Base-by-base conservation (phyloP, 2,329 filamentous ascomycete species). In the Penicillium sp. region DNA sequence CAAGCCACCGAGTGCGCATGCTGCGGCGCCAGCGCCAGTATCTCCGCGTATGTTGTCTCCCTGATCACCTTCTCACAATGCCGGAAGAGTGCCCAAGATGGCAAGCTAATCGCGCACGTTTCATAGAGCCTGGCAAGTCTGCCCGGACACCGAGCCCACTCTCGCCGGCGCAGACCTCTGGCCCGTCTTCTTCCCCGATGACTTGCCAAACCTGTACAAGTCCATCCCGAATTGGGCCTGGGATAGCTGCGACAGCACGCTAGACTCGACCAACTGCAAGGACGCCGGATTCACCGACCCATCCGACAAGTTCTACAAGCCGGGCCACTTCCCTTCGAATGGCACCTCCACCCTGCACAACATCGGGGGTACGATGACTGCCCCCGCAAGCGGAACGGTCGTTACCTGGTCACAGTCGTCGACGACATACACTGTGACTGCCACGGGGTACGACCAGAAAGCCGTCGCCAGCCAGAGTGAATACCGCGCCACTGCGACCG, bases 321-420 rank as follows among this genome's bases (percentile, higher is more conserved):
- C 54, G 0, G 50, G 45, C 2, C 37, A 53, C 7, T 45, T 44
- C 15, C 54, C 54, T 4, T 30, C 25, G 2, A 64, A 54, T 32
- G 64, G 64, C 1, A 63, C 59, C 1, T 51, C 51, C 5, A 57
- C 56, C 3, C 42, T 68, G 7, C 53, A 49, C 37, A 60, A 68
- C 39, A 43, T 46, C 9, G 48, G 48, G 0, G 58, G 62, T 2
- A 56, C 60, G 1, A 50, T 68, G 9, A 62, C 62, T 0, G 51
- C 56, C 3, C 64, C 65, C 1, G 62, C 64, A 1, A 60, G 55
- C 14, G 64, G 65, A 10, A 56, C 54, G 0, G 58, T 65, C 0
- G 57, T 68, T 20, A 57, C 56, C 5, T 69, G 65, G 52, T 62
- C 60, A 1, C 61, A 67, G 54, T 39, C 33, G 39, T 62, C 40